Percentiles rank a stretch among this genome's conserved stretches.
These are phyloP conservation scores for Cercophora newfieldiana DNA, from an alignment of 495 filamentous ascomycete species.

Conservation along the genomic window DNA sequence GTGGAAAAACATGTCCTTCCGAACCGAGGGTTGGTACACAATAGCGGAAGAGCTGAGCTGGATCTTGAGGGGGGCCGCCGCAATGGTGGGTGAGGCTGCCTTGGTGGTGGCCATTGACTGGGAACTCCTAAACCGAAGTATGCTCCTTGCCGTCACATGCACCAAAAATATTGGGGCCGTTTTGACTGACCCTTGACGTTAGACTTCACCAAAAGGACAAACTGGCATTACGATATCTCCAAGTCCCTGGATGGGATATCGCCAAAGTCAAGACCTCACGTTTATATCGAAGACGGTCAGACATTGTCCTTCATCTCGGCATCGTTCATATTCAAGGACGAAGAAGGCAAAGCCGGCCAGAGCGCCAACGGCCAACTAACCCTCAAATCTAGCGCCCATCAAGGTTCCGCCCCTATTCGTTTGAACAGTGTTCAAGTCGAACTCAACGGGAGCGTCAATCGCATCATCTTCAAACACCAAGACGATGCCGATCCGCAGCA, in stretches of 20 bases:
- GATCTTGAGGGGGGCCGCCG: constrained; percentile 72
- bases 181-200: constrained; percentile 16
- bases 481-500: constrained; percentile 11
- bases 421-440: constrained; percentile 64
- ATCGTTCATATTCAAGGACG: constrained; percentile 69
- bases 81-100: constrained; percentile 60
- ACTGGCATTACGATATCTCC: constrained; percentile 74
- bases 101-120: constrained; percentile 76
- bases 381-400: constrained; percentile 68
- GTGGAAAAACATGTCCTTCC: constrained; percentile 73
- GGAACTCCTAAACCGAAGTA: constrained; percentile 74
- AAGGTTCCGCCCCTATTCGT: constrained; percentile 59
- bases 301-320: constrained; percentile 69
- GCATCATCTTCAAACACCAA: constrained; percentile 50
- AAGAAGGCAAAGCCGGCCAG: constrained; percentile 84
- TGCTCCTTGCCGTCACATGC: constrained; percentile 27
- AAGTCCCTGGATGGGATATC: constrained; percentile 61
- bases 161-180: background rate
- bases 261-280: constrained; percentile 57
- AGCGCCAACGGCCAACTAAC: constrained; percentile 68
- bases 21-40: constrained; percentile 78
- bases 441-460: constrained; percentile 69
- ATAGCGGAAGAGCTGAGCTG: constrained; percentile 72
- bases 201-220: constrained; percentile 61
- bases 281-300: constrained; percentile 67